Evolutionary conservation across 495 filamentous ascomycete species (phyloP).

Genomic region (Mytilinidion resinicola): DNA sequence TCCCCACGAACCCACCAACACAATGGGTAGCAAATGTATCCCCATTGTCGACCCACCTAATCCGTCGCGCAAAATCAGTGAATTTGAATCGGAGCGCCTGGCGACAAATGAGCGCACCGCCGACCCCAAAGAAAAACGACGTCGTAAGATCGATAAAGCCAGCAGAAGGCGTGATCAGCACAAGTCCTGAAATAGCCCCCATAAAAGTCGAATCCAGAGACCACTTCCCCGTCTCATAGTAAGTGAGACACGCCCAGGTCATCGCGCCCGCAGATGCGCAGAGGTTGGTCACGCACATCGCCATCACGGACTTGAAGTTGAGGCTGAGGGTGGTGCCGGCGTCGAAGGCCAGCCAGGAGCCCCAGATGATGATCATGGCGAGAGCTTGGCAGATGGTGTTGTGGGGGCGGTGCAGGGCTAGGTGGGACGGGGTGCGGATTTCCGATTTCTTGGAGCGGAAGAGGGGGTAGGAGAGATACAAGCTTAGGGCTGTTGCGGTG

Average conservation of each 20-base stretch:
- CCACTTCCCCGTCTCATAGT: constrained; percentile 43
- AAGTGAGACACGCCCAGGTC: constrained; percentile 45
- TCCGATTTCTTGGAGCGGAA: constrained; percentile 39
- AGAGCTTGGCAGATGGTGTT: constrained; percentile 42
- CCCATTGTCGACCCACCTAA: constrained; percentile 43
- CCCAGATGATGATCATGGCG: constrained; percentile 31
- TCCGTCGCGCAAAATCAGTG: constrained; percentile 36
- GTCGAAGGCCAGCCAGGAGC: constrained; percentile 34
- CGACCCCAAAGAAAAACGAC: constrained; percentile 42
- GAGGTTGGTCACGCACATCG: constrained; percentile 45
- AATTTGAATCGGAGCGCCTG: constrained; percentile 47
- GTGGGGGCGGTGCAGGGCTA: constrained; percentile 43
- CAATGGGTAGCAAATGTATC: constrained; percentile 46
- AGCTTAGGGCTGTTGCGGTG: constrained; percentile 38
- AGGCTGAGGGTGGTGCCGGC: constrained; percentile 43
- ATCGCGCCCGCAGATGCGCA: constrained; percentile 44
- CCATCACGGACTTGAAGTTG: constrained; percentile 45
- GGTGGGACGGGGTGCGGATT: constrained; percentile 38
- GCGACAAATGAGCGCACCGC: constrained; percentile 40
- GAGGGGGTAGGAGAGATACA: constrained; percentile 42
- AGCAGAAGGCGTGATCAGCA: constrained; percentile 46
- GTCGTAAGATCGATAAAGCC: constrained; percentile 44
- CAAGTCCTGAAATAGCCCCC: constrained; percentile 46
- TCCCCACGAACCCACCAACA: constrained; percentile 40
- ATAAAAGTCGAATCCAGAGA: constrained; percentile 45